These are phyloP conservation scores for Mycena pura DNA, from an alignment of 768 basidiomycete species.

Conservation along the genomic window DNA sequence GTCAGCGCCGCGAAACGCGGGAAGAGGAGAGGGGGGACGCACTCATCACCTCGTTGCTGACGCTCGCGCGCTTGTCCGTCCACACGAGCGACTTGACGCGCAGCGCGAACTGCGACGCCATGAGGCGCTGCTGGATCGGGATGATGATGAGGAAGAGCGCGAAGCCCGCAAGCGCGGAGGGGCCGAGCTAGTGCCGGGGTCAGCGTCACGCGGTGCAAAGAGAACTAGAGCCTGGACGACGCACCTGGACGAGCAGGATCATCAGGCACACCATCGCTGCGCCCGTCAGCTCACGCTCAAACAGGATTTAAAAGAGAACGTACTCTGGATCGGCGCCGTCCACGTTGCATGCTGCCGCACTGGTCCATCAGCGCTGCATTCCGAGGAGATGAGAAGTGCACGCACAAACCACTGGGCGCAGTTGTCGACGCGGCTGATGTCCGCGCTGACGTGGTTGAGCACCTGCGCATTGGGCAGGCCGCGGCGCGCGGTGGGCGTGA, in stretches of 20 bases:
- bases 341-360: constrained; percentile 63
- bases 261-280: no score
- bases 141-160: constrained; percentile 53
- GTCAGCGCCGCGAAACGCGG: constrained; percentile 42
- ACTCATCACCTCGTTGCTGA: constrained; percentile 54
- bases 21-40: constrained; percentile 43
- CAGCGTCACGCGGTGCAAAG: no score
- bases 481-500: constrained; percentile 71
- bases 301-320: no score
- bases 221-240: no score
- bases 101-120: constrained; percentile 50
- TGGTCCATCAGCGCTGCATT: background rate
- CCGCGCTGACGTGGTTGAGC: constrained; percentile 69
- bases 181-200: constrained; percentile 47
- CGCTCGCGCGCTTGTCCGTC: constrained; percentile 54
- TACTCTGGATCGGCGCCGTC: constrained; percentile 69
- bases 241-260: constrained; percentile 48
- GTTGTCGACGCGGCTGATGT: constrained; percentile 66
- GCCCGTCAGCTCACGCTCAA: no score
- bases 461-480: constrained; percentile 64
- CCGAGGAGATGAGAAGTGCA: constrained; percentile 48
- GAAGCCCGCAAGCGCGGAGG: constrained; percentile 59
- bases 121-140: constrained; percentile 55
- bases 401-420: constrained; percentile 77
- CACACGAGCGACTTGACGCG: constrained; percentile 50